Evolutionary conservation across 2,329 filamentous ascomycete species (phyloP), one percentile per base, ranked within the genome.

Genomic region (Pseudogymnoascus sp.): DNA sequence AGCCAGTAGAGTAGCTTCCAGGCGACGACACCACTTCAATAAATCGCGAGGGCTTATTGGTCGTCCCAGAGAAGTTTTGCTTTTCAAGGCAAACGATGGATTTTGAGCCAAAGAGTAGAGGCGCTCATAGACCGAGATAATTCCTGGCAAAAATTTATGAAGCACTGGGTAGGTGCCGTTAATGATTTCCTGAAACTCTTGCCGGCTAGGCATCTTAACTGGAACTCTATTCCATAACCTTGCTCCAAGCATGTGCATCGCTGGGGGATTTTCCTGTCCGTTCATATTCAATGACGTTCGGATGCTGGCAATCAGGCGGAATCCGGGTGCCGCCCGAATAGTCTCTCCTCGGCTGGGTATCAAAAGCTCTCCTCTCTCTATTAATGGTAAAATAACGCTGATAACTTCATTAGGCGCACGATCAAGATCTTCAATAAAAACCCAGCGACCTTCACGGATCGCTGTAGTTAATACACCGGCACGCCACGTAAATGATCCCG

Each of bases 401-500:
- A 99, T 85, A 55, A 99, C 89, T 73, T 99, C 94, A 65, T 90
- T 92, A 3, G 95, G 94, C 9, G 94, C 94, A 63, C 92, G 85
- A 71, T 99, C 92, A 38, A 99, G 79, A 72, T 99, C 95, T 73
- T 99, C 95, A 61, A 99, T 95, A 65, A 99, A 79, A 5, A 99
- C 89, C 95, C 94, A 99, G 68, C 92, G 82, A 13, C 94, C 95
- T 76, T 99, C 92, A 69, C 82, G 86, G 2, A 97, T 91, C 34
- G 95, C 95, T 28, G 90, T 95, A 0, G 94, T 96, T 66, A 99
- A 77, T 18, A 97, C 89, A 74, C 94, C 94, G 2, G 94, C 84
- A 62, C 89, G 84, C 94, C 94, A 99, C 57, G 83, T 82, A 71
- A 99, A 99, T 8, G 89, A 92, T 1, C 92, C 92, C 1, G 91